Conservation (phyloP, 176 grass and related monocot genomes). For the Typha latifolia region DNA sequence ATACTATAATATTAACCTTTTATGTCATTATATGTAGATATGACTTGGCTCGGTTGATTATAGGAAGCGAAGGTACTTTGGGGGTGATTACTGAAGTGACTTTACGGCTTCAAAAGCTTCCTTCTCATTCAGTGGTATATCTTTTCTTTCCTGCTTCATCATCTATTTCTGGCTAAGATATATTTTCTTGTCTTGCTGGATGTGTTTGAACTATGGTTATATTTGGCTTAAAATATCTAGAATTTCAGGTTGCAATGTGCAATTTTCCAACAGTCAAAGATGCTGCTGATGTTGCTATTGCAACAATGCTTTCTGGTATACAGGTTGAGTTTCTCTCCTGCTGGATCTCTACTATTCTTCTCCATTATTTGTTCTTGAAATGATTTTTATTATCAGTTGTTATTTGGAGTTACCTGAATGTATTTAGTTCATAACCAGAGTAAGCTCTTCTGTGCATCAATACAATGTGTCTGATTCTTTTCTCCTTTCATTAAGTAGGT, state of each 20-base stretch:
- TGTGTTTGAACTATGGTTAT: slow-evolving; percentile 13
- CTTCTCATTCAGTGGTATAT: slow-evolving; percentile 79
- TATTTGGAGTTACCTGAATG: neutral
- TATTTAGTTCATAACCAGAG: neutral
- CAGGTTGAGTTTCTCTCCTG: slow-evolving; percentile 47
- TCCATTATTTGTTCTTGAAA: neutral
- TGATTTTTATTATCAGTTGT: neutral
- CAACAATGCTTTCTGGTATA: slow-evolving; percentile 97
- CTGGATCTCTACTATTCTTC: neutral
- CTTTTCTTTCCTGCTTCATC: slow-evolving; percentile 6
- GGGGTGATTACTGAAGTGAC: slow-evolving; percentile 93
- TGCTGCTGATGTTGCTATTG: slow-evolving; percentile 97
- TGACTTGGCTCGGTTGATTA: slow-evolving; percentile 84
- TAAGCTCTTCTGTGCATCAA: neutral
- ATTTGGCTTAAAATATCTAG: slow-evolving; percentile 13
- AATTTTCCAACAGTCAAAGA: slow-evolving; percentile 93
- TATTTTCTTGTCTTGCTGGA: slow-evolving; percentile 11
- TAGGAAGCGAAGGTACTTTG: slow-evolving; percentile 96
- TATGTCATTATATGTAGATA: slow-evolving; percentile 45
- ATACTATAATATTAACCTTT: neutral
- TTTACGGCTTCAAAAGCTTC: slow-evolving; percentile 88
- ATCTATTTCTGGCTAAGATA: slow-evolving; percentile 12
- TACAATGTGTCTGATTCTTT: neutral
- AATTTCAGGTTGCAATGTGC: slow-evolving; percentile 87
- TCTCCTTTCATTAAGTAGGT: slow-evolving; percentile 45